phyloP scores from a whole-genome alignment of 768 basidiomycete genomes.

The Polyporus arcularius region DNA sequence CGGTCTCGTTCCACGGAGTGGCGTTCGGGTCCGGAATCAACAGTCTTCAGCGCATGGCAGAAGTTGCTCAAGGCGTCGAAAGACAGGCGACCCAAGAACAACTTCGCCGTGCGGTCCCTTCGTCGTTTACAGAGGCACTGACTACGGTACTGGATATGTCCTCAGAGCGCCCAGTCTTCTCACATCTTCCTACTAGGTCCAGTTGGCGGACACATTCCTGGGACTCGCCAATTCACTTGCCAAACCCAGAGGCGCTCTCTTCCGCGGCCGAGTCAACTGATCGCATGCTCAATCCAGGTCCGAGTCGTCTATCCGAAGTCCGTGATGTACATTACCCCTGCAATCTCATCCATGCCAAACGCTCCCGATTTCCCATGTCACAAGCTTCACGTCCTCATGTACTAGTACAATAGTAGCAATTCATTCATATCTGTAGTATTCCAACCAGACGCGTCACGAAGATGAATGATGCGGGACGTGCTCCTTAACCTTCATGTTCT shows the following conservation, averaged over 20 bases:
- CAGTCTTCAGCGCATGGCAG: constrained; percentile 49
- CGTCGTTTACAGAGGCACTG: constrained; percentile 52
- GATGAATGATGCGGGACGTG: too few relatives aligned
- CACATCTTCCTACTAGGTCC: constrained; percentile 37
- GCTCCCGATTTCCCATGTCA: too few relatives aligned
- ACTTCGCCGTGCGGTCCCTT: constrained; percentile 38
- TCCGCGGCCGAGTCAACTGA: constrained; percentile 28
- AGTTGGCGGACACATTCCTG: constrained; percentile 58
- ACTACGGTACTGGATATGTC: constrained; percentile 57
- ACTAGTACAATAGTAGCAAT: too few relatives aligned
- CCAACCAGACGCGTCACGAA: too few relatives aligned
- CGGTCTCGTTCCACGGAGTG: constrained; percentile 59
- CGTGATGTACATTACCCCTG: too few relatives aligned
- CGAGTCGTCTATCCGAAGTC: too few relatives aligned
- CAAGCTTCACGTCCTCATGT: too few relatives aligned
- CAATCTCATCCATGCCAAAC: too few relatives aligned
- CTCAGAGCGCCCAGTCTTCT: not conserved
- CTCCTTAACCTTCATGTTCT: too few relatives aligned
- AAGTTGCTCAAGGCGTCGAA: constrained; percentile 50
- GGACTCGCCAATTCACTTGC: constrained; percentile 57
- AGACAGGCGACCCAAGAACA: constrained; percentile 43
- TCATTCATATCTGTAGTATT: too few relatives aligned
- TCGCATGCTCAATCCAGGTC: too few relatives aligned
- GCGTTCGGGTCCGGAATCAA: constrained; percentile 46
- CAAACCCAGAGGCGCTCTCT: constrained; percentile 54